A percentile compares a stretch with the other conserved stretches of the same genome.
These are phyloP conservation scores for Dryas octopetala DNA, from an alignment of 306 rosid species.

Conservation along the genomic window DNA sequence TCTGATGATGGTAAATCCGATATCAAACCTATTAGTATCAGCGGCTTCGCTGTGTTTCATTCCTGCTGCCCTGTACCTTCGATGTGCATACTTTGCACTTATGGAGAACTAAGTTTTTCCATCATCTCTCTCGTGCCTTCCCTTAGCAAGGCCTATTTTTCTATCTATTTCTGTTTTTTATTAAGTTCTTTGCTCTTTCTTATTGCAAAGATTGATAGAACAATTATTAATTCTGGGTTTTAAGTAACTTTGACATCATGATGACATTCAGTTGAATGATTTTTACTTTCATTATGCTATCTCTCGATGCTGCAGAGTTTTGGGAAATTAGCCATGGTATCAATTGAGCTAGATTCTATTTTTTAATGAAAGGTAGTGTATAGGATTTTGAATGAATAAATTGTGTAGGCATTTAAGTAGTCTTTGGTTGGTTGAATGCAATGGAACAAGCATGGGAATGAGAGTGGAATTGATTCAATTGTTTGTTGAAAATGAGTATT, in stretches of 20 bases:
- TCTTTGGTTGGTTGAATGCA: too few species aligned
- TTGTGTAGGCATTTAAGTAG: too few species aligned
- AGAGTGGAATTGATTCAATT: too few species aligned
- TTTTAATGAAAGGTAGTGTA: too few species aligned
- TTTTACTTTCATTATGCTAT: not conserved
- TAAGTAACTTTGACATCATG: not conserved
- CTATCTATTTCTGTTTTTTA: not conserved
- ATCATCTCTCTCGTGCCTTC: slow-evolving; percentile 10
- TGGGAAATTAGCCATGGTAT: not conserved
- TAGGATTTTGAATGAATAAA: too few species aligned
- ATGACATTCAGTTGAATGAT: slow-evolving; percentile 4
- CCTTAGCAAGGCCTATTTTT: slow-evolving; percentile 21
- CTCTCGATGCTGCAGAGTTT: not conserved
- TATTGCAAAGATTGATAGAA: slow-evolving; percentile 20
- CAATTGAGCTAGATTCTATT: not conserved
- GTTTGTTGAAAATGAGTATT: too few species aligned
- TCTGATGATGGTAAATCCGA: slow-evolving; percentile 25
- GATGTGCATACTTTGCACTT: slow-evolving; percentile 17
- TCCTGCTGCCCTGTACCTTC: slow-evolving; percentile 19
- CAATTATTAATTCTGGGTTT: slow-evolving; percentile 11
- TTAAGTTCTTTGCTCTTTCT: slow-evolving; percentile 1
- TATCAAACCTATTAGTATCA: slow-evolving; percentile 11
- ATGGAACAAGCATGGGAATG: too few species aligned
- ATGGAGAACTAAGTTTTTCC: slow-evolving; percentile 15
- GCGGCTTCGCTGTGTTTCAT: slow-evolving; percentile 22